Percentiles rank a stretch among this genome's conserved stretches.
Conservation (phyloP, 495 filamentous ascomycete species). For the Penicillium coprophilum region DNA sequence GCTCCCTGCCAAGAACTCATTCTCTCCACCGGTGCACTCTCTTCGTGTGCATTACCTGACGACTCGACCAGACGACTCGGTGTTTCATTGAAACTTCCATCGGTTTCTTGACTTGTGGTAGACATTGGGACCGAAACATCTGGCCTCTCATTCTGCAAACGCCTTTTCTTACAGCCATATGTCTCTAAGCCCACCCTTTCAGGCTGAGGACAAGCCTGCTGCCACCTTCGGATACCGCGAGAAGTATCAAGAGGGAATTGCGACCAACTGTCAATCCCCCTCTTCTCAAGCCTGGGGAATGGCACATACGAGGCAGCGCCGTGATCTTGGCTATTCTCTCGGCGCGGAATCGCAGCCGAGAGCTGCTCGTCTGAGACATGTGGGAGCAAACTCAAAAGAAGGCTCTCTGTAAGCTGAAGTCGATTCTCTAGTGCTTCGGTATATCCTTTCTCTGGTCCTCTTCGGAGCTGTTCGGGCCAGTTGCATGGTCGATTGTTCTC, state of each 20-base stretch:
- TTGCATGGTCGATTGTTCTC: constrained; percentile 37
- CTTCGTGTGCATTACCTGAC: not conserved
- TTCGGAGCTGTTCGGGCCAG: constrained; percentile 43
- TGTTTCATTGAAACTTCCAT: not conserved
- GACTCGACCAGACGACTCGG: not conserved
- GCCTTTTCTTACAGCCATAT: not conserved
- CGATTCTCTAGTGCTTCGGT: constrained; percentile 41
- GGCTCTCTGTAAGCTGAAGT: constrained; percentile 39
- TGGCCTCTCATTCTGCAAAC: not conserved
- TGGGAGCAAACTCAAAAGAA: constrained; percentile 33
- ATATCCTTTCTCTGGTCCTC: constrained; percentile 44
- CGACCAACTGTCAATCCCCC: constrained; percentile 38
- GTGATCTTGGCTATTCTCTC: not conserved
- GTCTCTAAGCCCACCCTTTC: not conserved
- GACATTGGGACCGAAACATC: not conserved
- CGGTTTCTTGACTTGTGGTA: not conserved
- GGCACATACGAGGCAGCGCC: constrained; percentile 16
- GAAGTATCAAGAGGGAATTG: constrained; percentile 36
- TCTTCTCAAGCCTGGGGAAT: constrained; percentile 30
- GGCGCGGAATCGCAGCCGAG: constrained; percentile 15
- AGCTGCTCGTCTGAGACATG: constrained; percentile 35
- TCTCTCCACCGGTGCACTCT: constrained; percentile 2
- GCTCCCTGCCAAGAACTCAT: constrained; percentile 36
- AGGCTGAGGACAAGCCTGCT: constrained; percentile 25
- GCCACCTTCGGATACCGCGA: constrained; percentile 37